These are phyloP conservation scores for Cryptosporidium felis DNA, from an alignment of 169 alveolate genomes.

Conservation along the genomic window DNA sequence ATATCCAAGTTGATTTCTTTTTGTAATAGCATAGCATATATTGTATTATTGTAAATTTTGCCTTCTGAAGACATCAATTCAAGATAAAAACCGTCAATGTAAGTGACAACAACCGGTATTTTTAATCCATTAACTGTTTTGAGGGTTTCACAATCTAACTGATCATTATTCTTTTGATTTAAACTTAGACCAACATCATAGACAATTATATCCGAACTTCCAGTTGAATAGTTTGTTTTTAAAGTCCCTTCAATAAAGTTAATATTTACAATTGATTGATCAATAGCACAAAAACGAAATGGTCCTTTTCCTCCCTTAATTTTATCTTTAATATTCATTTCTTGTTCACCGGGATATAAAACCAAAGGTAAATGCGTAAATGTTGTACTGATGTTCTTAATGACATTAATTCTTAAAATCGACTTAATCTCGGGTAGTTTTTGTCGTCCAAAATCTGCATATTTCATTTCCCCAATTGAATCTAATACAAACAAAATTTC, in stretches of 20 bases:
- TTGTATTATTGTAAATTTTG: background rate
- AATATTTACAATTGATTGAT: background rate
- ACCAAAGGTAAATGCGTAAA: constrained; percentile 8
- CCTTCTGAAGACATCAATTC: background rate
- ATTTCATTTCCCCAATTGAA: constrained; percentile 49
- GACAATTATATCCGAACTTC: background rate
- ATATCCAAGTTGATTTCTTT: background rate
- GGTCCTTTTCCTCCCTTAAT: constrained; percentile 51
- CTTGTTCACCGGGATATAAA: constrained; percentile 45
- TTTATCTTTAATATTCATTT: background rate
- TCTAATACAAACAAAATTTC: background rate
- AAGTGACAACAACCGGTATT: constrained; percentile 11
- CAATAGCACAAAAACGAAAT: constrained; percentile 24
- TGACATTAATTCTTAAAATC: constrained; percentile 1
- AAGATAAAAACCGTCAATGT: background rate
- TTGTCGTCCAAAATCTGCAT: background rate
- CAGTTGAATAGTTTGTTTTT: background rate
- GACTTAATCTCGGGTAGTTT: background rate
- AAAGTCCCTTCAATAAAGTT: constrained; percentile 1
- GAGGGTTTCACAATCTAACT: background rate
- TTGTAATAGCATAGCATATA: constrained; percentile 11
- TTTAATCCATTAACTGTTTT: background rate
- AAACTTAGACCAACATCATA: constrained; percentile 24
- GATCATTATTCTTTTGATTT: background rate
- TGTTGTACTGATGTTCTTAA: background rate